These are phyloP conservation scores for Aureobasidium leucospermi DNA, from an alignment of 2,329 filamentous ascomycete genomes.

Conservation along the genomic window DNA sequence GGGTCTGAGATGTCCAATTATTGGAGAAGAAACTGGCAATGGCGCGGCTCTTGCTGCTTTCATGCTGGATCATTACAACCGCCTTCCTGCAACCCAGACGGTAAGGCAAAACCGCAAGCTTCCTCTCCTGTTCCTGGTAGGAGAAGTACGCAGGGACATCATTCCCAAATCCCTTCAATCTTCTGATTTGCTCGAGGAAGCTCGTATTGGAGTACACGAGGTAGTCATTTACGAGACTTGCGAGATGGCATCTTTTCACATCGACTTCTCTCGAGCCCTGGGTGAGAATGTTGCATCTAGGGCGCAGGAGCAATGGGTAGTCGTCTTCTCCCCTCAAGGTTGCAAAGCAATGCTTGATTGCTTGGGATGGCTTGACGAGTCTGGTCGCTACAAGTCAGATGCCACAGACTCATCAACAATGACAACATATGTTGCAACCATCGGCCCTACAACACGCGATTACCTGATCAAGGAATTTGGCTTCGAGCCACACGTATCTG, in stretches of 20 bases:
- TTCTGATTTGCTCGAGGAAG: conserved; percentile 38
- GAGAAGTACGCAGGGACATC: conserved; percentile 81
- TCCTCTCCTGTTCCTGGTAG: conserved; percentile 77
- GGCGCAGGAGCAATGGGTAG: conserved; percentile 55
- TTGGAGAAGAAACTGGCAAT: conserved; percentile 76
- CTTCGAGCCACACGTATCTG: conserved; percentile 70
- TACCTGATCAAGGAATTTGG: conserved; percentile 59
- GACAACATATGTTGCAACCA: conserved; percentile 66
- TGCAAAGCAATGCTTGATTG: conserved; percentile 54
- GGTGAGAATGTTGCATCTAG: conserved; percentile 17
- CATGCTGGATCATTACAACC: conserved; percentile 71
- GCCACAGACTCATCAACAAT: conserved; percentile 19
- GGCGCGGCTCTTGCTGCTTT: conserved; percentile 71
- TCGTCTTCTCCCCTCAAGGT: conserved; percentile 61
- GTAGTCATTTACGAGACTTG: conserved; percentile 80
- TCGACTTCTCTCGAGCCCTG: conserved; percentile 48
- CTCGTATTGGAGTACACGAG: conserved; percentile 64
- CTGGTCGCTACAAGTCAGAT: conserved; percentile 28
- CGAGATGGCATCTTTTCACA: conserved; percentile 70
- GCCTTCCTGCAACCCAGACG: conserved; percentile 24
- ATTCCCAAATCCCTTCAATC: conserved; percentile 75
- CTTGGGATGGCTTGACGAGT: conserved; percentile 39
- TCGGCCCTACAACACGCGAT: conserved; percentile 85
- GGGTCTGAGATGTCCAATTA: conserved; percentile 49
- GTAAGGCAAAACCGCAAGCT: conserved; percentile 39